These are phyloP conservation scores for Dispira parvispora DNA, from an alignment of 192 early-diverging fungal genomes.

Conservation along the genomic window DNA sequence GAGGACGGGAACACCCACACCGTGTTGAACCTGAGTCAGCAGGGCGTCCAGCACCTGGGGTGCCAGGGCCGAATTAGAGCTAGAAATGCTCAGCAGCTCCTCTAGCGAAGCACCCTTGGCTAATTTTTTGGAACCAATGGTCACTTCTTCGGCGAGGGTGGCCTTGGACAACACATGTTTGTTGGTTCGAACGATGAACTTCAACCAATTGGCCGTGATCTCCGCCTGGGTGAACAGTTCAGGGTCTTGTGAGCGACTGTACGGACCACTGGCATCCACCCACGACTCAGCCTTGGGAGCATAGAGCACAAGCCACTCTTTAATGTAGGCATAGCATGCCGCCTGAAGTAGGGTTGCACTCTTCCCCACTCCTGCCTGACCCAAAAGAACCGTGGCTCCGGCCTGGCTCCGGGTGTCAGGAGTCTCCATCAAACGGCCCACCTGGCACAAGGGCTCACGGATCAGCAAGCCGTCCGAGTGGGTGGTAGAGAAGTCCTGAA, in stretches of 20 bases:
- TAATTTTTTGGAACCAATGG: not conserved
- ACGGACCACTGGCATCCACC: constrained; percentile 1
- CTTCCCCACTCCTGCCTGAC: constrained; percentile 29
- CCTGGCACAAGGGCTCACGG: not conserved
- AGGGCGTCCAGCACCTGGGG: not conserved
- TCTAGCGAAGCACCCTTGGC: not conserved
- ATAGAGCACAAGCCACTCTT: constrained; percentile 35
- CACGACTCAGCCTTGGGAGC: constrained; percentile 24
- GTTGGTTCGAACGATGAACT: not conserved
- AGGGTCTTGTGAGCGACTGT: not conserved
- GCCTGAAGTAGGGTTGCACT: constrained; percentile 30
- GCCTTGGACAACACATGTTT: not conserved
- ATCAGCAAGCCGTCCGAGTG: not conserved
- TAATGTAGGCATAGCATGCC: constrained; percentile 23
- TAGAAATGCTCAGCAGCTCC: not conserved
- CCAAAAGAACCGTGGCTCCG: constrained; percentile 13
- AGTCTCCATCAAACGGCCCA: not conserved
- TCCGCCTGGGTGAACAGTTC: constrained; percentile 15
- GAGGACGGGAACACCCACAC: constrained; percentile 23
- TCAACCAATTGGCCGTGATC: constrained; percentile 14
- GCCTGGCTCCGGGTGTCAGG: not conserved
- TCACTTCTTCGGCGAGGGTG: not conserved
- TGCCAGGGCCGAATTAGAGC: not conserved
- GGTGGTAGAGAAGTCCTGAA: not conserved
- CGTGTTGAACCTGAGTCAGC: not conserved